Evolutionary conservation across 1,284 basidiomycete genomes (phyloP).

Genomic region (Melanopsichium pennsylvanicum): DNA sequence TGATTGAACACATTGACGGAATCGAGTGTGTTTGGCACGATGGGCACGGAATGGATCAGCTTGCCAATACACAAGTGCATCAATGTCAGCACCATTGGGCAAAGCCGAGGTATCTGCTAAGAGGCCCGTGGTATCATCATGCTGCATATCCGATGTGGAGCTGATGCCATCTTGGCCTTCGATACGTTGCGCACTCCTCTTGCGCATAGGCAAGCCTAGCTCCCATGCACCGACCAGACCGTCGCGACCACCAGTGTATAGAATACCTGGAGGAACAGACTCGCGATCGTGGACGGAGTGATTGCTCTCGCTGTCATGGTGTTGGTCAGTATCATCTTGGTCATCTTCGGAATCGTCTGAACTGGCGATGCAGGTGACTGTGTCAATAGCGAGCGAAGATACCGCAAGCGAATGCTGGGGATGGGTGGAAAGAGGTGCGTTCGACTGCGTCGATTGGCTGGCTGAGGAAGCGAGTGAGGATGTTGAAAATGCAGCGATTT

Average conservation of each 20-base stretch:
- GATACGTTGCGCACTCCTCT: constrained; percentile 32
- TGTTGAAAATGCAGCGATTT: constrained; percentile 10
- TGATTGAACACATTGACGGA: constrained; percentile 58
- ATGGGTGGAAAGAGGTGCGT: constrained; percentile 23
- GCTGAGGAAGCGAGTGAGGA: constrained; percentile 8
- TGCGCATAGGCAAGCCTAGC: constrained; percentile 75
- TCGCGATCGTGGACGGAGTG: background rate
- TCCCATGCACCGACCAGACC: constrained; percentile 93
- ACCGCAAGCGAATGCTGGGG: constrained; percentile 60
- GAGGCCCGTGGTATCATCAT: constrained; percentile 21
- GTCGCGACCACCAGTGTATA: constrained; percentile 92
- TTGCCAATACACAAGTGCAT: constrained; percentile 34
- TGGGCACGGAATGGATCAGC: constrained; percentile 38
- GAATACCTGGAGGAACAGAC: constrained; percentile 78
- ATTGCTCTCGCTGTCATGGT: background rate
- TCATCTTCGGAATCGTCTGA: constrained; percentile 6
- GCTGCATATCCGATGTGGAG: constrained; percentile 5
- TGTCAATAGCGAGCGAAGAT: constrained; percentile 58
- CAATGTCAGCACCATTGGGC: constrained; percentile 5
- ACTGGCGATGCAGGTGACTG: constrained; percentile 43
- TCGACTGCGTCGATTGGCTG: constrained; percentile 12
- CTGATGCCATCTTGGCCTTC: constrained; percentile 5
- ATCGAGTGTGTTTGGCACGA: constrained; percentile 21
- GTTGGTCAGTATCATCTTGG: background rate
- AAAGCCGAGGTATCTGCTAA: constrained; percentile 26